phyloP scores from a whole-genome alignment of 176 grass and related monocot genomes.

The Cocos nucifera region DNA sequence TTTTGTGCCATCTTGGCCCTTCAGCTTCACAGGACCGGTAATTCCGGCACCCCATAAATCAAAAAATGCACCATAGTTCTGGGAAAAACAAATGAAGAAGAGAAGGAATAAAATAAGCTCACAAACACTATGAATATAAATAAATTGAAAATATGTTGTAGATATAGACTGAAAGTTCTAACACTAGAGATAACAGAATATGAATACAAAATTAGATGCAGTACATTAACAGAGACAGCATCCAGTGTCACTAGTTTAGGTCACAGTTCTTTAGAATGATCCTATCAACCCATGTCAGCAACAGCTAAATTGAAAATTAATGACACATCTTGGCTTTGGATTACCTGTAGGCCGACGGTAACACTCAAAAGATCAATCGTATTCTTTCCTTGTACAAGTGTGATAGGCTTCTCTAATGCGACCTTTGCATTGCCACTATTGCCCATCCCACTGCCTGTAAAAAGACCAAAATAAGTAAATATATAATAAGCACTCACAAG shows the following conservation, averaged over 20 bases:
- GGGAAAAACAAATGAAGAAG: slow-evolving; percentile 10
- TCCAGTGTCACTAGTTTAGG: no score
- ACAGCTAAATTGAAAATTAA: neutral
- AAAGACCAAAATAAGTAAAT: slow-evolving; percentile 14
- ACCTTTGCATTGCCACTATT: slow-evolving; percentile 42
- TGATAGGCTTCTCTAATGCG: slow-evolving; percentile 43
- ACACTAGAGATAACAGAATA: no score
- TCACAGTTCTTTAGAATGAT: no score
- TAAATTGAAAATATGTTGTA: no score
- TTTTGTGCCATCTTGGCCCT: slow-evolving; percentile 34
- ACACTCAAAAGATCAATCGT: slow-evolving; percentile 93
- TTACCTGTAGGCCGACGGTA: slow-evolving; percentile 81
- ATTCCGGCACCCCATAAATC: slow-evolving; percentile 83
- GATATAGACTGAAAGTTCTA: no score
- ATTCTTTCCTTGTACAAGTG: slow-evolving; percentile 65
- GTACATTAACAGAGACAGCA: no score
- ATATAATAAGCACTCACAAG: no score
- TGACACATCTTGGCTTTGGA: neutral
- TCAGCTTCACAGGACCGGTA: slow-evolving; percentile 82
- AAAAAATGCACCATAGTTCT: slow-evolving; percentile 98
- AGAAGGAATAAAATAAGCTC: neutral
- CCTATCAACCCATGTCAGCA: no score
- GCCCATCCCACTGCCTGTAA: slow-evolving; percentile 50
- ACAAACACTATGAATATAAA: no score
- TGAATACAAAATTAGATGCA: no score